A percentile compares a stretch with the other conserved stretches of the same genome.
phyloP scores from a whole-genome alignment of 441 rosid species.

The Daphne laureola region DNA sequence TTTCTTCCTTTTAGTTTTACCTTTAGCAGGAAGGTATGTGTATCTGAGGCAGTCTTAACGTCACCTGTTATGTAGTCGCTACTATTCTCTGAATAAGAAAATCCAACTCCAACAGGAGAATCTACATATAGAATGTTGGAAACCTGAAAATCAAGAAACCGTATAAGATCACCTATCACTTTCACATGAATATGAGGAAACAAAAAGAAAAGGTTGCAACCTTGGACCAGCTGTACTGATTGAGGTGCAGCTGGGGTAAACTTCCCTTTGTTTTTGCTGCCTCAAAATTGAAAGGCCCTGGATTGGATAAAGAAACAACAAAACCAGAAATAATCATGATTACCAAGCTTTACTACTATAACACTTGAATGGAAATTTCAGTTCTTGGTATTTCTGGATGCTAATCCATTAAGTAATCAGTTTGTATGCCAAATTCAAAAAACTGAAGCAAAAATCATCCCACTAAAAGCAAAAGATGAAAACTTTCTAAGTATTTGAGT shows the following conservation, averaged over 20 bases:
- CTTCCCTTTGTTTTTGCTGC: slow-evolving; percentile 18
- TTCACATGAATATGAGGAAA: background rate
- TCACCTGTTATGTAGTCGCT: slow-evolving; percentile 64
- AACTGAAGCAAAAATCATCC: background rate
- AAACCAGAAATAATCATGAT: too few species aligned
- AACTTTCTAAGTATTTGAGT: background rate
- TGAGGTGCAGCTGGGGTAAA: slow-evolving; percentile 51
- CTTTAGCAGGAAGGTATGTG: slow-evolving; percentile 65
- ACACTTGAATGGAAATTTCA: too few species aligned
- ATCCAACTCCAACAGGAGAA: slow-evolving; percentile 82
- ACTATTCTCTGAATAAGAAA: slow-evolving; percentile 56
- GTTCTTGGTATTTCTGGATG: background rate
- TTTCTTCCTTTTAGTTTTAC: slow-evolving; percentile 21
- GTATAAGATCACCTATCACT: background rate
- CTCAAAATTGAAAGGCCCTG: slow-evolving; percentile 89
- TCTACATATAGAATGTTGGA: slow-evolving; percentile 70
- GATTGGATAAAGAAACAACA: slow-evolving; percentile 9
- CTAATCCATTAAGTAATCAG: background rate
- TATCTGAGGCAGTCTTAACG: slow-evolving; percentile 50
- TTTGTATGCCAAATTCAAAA: background rate
- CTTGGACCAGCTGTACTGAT: slow-evolving; percentile 87
- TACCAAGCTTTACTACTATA: too few species aligned
- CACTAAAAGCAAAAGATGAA: background rate
- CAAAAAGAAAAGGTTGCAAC: slow-evolving; percentile 23
- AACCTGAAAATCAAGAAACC: slow-evolving; percentile 40